A percentile compares a stretch with the other conserved stretches of the same genome.
Evolutionary conservation across 2,329 filamentous ascomycete species (phyloP).

Genomic region (Curvularia hawaiiensis): DNA sequence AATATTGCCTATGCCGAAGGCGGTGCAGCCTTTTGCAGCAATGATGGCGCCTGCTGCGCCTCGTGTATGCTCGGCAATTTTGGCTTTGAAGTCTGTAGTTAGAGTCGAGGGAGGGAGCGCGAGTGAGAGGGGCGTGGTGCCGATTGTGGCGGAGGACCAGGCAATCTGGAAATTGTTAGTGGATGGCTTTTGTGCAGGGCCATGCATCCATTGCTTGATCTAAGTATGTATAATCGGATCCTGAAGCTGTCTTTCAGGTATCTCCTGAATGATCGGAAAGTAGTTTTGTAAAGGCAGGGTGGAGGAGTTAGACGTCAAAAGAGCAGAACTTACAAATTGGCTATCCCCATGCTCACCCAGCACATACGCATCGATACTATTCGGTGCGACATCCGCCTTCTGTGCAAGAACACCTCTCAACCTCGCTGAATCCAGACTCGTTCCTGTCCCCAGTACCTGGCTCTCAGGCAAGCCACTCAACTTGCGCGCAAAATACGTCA

Average conservation of each 20-base stretch:
- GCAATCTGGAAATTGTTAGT: slow-evolving; percentile 37
- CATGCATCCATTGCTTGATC: background rate
- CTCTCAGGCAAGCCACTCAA: slow-evolving; percentile 54
- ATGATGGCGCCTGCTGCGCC: slow-evolving; percentile 56
- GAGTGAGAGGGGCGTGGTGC: slow-evolving; percentile 49
- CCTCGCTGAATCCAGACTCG: slow-evolving; percentile 59
- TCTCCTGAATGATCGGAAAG: background rate
- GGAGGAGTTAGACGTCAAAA: background rate
- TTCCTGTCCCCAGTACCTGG: slow-evolving; percentile 61
- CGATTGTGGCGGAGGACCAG: slow-evolving; percentile 54
- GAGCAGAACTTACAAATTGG: slow-evolving; percentile 47
- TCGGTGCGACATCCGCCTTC: slow-evolving; percentile 47
- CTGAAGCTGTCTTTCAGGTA: too few species aligned
- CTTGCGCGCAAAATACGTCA: slow-evolving; percentile 57
- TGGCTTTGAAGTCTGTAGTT: slow-evolving; percentile 32
- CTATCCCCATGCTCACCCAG: slow-evolving; percentile 57
- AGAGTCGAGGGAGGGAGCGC: slow-evolving; percentile 37
- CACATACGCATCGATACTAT: slow-evolving; percentile 52
- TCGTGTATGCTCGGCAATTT: slow-evolving; percentile 53
- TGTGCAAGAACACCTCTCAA: slow-evolving; percentile 53
- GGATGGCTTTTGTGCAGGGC: background rate
- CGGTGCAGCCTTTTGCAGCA: slow-evolving; percentile 56
- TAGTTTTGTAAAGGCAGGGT: background rate
- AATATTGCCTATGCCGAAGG: slow-evolving; percentile 57
- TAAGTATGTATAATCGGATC: too few species aligned